Evolutionary conservation across 2,329 filamentous ascomycete genomes (phyloP), one percentile per base, ranked within the genome.

Genomic region (Diaporthe sp.): DNA sequence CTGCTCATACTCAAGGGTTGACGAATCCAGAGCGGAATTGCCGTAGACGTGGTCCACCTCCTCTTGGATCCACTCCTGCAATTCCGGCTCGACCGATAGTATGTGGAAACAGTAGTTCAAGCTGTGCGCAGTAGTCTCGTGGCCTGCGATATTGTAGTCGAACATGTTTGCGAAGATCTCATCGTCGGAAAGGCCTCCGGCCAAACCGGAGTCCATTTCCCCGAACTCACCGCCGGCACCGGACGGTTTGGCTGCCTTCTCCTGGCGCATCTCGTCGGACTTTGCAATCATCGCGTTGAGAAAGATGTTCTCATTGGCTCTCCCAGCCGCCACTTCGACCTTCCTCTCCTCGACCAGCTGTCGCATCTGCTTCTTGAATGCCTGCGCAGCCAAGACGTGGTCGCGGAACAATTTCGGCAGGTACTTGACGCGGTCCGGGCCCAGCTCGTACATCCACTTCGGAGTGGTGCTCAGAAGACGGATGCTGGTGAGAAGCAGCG

Each of bases 121-220:
- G 9, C 37, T 58, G 51, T 74, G 60, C 3, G 72, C 72, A 3
- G 72, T 74, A 12, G 72, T 74, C 19, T 74, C 72, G 9, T 74
- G 61, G 3, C 72, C 72, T 15, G 61, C 72, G 19, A 74, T 68
- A 3, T 74, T 70, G 34, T 74, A 68, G 22, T 58, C 39, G 22
- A 74, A 57, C 60, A 74, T 68, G 39, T 74, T 74, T 9, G 46
- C 72, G 9, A 74, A 70, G 28, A 74, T 44, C 19, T 74, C 72
- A 8, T 68, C 72, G 13, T 74, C 72, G 22, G 62, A 39, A 4
- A 74, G 51, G 3, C 44, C 57, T 10, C 57, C 44, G 12, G 7
- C 13, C 5, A 5, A 12, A 8, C 46, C 31, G 4, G 46, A 22
- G 8, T 68, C 62, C 9, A 39, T 3, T 13, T 51, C 22, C 5